phyloP scores from a whole-genome alignment of 2,329 filamentous ascomycete genomes.

The Aschersonia sp. region DNA sequence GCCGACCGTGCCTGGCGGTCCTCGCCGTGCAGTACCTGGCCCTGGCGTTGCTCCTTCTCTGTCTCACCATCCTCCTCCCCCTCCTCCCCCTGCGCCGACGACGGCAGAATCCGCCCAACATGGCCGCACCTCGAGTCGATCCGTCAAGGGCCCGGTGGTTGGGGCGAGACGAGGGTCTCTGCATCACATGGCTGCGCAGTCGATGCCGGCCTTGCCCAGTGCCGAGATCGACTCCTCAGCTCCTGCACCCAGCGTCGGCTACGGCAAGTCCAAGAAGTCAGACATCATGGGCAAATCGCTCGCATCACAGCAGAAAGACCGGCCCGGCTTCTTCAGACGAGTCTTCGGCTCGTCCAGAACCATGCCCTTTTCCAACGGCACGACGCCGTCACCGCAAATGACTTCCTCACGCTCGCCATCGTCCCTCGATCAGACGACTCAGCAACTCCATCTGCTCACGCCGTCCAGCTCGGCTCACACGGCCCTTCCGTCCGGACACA shows the following conservation, averaged over 20 bases:
- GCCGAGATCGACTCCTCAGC: slow-evolving; percentile 26
- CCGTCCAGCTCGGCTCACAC: slow-evolving; percentile 30
- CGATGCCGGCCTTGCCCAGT: slow-evolving; percentile 7
- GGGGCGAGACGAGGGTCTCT: slow-evolving; percentile 13
- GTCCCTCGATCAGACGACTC: slow-evolving; percentile 20
- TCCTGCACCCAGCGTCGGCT: slow-evolving; percentile 43
- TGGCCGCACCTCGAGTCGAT: slow-evolving; percentile 41
- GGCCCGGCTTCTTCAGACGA: slow-evolving; percentile 80
- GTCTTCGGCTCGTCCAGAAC: slow-evolving; percentile 67
- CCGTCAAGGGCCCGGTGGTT: slow-evolving; percentile 32
- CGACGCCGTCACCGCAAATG: neutral
- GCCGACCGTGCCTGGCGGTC: slow-evolving; percentile 69
- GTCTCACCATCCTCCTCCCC: neutral
- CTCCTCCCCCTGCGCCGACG: slow-evolving; percentile 23
- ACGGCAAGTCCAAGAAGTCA: slow-evolving; percentile 43
- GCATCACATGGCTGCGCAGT: slow-evolving; percentile 9
- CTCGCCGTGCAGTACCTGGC: slow-evolving; percentile 35
- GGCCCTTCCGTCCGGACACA: slow-evolving; percentile 35
- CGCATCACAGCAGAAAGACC: slow-evolving; percentile 43
- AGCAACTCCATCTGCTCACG: slow-evolving; percentile 17
- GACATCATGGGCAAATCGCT: slow-evolving; percentile 25
- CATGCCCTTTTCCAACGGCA: slow-evolving; percentile 7
- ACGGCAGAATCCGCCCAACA: slow-evolving; percentile 30
- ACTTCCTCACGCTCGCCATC: slow-evolving; percentile 7
- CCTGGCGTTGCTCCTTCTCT: slow-evolving; percentile 16